Evolutionary conservation across 176 grass and related monocot genomes (phyloP), one percentile per base, ranked within the genome.

Genomic region (Triticum urartu): DNA sequence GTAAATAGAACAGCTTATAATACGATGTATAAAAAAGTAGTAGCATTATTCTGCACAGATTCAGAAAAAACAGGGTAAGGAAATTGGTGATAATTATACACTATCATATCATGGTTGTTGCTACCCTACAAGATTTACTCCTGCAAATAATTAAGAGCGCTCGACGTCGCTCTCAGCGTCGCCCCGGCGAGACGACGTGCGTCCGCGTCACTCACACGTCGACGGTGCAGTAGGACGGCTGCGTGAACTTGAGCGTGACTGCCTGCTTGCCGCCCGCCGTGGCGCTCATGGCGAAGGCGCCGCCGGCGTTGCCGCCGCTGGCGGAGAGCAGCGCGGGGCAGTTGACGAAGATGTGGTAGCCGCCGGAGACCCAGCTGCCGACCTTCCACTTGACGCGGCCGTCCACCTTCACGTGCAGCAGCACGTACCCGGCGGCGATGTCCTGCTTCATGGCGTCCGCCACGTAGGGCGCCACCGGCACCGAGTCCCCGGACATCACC

Each of bases 331-430:
- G 87, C 25, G 92, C 89, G 4, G 96, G 96, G 92, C 96, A 98
- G 86, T 68, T 98, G 89, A 94, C 90, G 59, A 84, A 94, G 86
- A 98, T 15, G 82, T 94, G 86, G 91, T 95, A 98, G 0, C 68
- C 45, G 34, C 92, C 88, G 40, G 96, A 94, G 83, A 87, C 82
- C 93, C 93, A 95, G 77, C 80, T 90, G 3, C 93, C 93, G 38
- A 98, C 91, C 91, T 89, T 98, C 93, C 93, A 98, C 84, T 89
- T 94, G 82, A 98, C 89, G 65, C 65, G 73, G 24, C 93, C 95
- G 9, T 90, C 87, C 9, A 97, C 38, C 75, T 70, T 80, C 33
- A 97, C 78, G 83, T 94, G 79, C 28, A 97, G 86, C 8, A 91
- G 75, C 86, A 97, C 80, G 84, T 92, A 91, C 1, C 95, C 95